Base-by-base conservation (phyloP, 1,139 yeast genomes). In the Yamadazyma buinensis region DNA sequence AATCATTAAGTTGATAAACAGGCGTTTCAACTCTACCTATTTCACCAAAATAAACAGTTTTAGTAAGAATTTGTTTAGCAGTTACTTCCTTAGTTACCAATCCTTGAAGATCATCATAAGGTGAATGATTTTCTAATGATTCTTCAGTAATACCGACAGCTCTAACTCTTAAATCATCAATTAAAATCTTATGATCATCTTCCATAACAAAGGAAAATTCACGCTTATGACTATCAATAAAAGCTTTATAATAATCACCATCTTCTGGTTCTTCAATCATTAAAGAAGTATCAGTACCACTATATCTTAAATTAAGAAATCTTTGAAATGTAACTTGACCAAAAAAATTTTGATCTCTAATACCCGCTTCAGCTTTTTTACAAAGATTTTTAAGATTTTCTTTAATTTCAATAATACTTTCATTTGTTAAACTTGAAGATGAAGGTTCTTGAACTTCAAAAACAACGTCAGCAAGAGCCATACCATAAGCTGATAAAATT, bases 151-250 rank as follows among this genome's bases (percentile, higher is more conserved):
- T 41, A 9, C 43, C 44, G 22, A 28, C 34, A 6, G 42, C 46
- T 30, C 44, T 37, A 2, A 49, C 50, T 23, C 52, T 40, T 6
- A 50, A 40, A 29, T 50, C 52, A 21, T 43, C 40, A n/a, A 50
- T 48, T 10, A 49, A 17, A 2, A 50, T 47, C n/a, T 65, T 70
- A 30, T 84, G 70, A 21, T 77, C 74, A 15, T 54, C 54, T 41
- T 80, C 74, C n/a, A n/a, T n/a, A 4, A 73, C 55, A 50, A 84
- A 84, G 0, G 88, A 88, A 59, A 82, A 84, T 51, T 84, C 90
- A 40, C 75, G 68, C 44, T 68, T 60, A 51, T 84, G 92, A 34
- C 66, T 57, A 6, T 61, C 57, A 21, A 69, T 54, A 49, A 78
- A 80, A 35, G 57, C 43, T 29, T 58, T 57, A 30, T 62, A 55